A percentile compares a stretch with the other conserved stretches of the same genome.
phyloP scores from a whole-genome alignment of 495 filamentous ascomycete genomes.

The Rostrohypoxylon terebratum region DNA sequence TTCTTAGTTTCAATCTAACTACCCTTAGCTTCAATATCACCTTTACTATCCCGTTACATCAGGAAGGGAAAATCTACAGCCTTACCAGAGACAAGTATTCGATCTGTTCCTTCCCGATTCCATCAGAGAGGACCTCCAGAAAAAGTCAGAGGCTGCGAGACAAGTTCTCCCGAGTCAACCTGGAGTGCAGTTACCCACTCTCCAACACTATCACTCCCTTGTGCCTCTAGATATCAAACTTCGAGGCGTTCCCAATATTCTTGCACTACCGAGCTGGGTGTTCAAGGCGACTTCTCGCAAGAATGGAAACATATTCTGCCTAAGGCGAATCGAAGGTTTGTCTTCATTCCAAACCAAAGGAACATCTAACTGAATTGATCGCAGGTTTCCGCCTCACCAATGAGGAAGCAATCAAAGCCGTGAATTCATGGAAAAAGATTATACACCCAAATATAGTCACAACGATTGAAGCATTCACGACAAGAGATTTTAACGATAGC shows the following conservation, averaged over 20 bases:
- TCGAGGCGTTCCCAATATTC: constrained; percentile 74
- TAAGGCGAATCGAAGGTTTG: constrained; percentile 82
- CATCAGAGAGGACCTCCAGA: constrained; percentile 86
- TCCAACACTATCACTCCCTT: constrained; percentile 90
- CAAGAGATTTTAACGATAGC: constrained; percentile 89
- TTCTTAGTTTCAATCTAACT: constrained; percentile 4
- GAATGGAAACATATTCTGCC: constrained; percentile 84
- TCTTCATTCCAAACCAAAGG: constrained; percentile 46
- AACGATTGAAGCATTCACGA: constrained; percentile 93
- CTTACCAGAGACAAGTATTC: constrained; percentile 85
- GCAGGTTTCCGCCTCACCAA: constrained; percentile 77
- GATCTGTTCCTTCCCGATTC: constrained; percentile 91
- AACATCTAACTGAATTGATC: constrained; percentile 17
- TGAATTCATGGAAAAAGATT: constrained; percentile 92
- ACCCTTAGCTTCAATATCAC: constrained; percentile 81
- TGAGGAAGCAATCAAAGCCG: constrained; percentile 83
- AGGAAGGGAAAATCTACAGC: constrained; percentile 77
- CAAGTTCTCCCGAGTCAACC: constrained; percentile 82
- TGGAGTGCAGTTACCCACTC: constrained; percentile 67
- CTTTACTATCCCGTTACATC: constrained; percentile 90
- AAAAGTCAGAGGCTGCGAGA: constrained; percentile 84
- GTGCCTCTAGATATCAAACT: constrained; percentile 88
- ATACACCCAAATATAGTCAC: constrained; percentile 85
- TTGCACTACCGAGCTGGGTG: constrained; percentile 90
- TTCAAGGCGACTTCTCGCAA: constrained; percentile 94